Evolutionary conservation across 208 protist genomes (phyloP).

Genomic region (Trypanosoma grayi): DNA sequence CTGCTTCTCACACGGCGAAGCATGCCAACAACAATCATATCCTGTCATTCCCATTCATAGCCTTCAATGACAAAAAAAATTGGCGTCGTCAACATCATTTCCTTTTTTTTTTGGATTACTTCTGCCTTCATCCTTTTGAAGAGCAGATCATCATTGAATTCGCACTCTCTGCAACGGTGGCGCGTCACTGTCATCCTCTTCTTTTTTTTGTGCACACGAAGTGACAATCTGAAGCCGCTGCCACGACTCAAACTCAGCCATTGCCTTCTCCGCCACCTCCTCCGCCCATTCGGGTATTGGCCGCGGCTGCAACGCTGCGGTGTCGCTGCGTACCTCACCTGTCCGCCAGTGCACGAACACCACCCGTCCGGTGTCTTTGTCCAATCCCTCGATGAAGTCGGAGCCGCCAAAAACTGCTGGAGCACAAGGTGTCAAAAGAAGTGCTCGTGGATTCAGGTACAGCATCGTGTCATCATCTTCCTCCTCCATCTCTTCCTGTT

Average conservation of each 20-base stretch:
- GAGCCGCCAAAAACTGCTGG: slow-evolving; percentile 72
- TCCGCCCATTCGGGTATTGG: slow-evolving; percentile 22
- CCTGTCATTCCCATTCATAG: neutral
- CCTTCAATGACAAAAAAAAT: neutral
- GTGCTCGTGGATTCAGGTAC: slow-evolving; percentile 69
- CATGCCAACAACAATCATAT: neutral
- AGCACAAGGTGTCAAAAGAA: slow-evolving; percentile 69
- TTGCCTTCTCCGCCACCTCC: slow-evolving; percentile 20
- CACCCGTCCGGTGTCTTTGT: slow-evolving; percentile 18
- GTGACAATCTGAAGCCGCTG: neutral
- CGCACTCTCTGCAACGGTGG: slow-evolving; percentile 3
- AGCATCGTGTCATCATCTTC: slow-evolving; percentile 36
- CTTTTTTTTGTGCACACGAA: neutral
- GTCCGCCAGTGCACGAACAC: slow-evolving; percentile 29
- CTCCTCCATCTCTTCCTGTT: slow-evolving; percentile 2
- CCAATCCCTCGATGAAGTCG: slow-evolving; percentile 51
- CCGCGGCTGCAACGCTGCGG: slow-evolving; percentile 4
- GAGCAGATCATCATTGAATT: neutral
- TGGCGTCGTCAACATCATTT: neutral
- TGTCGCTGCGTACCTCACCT: slow-evolving; percentile 22
- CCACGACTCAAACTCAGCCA: slow-evolving; percentile 23
- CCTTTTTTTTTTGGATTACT: too few species aligned
- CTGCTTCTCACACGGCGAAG: neutral
- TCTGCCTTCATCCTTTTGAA: neutral
- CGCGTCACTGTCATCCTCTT: slow-evolving; percentile 1